Base-by-base conservation (phyloP, 768 basidiomycete genomes). In the Melanogaster broomeanus region DNA sequence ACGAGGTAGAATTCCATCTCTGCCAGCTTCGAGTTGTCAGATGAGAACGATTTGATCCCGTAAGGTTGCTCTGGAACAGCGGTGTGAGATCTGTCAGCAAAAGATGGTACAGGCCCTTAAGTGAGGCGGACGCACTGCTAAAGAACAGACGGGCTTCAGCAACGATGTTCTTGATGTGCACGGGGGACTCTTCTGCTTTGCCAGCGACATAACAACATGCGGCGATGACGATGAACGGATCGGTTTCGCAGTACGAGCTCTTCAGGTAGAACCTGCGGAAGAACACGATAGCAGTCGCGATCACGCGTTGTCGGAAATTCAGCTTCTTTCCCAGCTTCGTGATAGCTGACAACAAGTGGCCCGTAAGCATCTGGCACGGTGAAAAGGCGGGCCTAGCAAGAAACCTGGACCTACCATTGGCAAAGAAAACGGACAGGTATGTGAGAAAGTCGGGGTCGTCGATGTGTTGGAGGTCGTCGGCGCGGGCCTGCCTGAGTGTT, bases 1-100 rank as follows among this genome's bases (percentile, higher is more conserved):
- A 99, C 87, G 10, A 98, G 84, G 72, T 96, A 98, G 73, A 98
- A 98, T 66, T 98, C 96, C 95, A 98, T 98, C 68, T 99, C 97
- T 4, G 95, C 97, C 13, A 99, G 76, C 63, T 93, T 94, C 11
- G 88, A 82, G 61, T 95, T 89, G 64, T 97, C 94, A 0, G 88
- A 80, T 0, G 90, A 84, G 63, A 97, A 96, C n/a, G 79, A 71
- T 63, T 89, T 87, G 64, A 88, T 75, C 5, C 79, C 82, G 61
- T 90, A 90, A 18, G 83, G 84, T 47, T 85, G 82, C 48, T 78
- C 81, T 84, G 45, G 15, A 28, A 49, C 9, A 49, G 40, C n/a
- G 1, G 40, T 24, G 6, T 48, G 24, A 51, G 19, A 38, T 19
- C 35, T 38, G 11, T 27, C 10, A 48, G 13, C 12, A 25, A 16